A percentile compares a stretch with the other conserved stretches of the same genome.
These are phyloP conservation scores for Psilocybe cubensis DNA, from an alignment of 768 basidiomycete species.

Conservation along the genomic window DNA sequence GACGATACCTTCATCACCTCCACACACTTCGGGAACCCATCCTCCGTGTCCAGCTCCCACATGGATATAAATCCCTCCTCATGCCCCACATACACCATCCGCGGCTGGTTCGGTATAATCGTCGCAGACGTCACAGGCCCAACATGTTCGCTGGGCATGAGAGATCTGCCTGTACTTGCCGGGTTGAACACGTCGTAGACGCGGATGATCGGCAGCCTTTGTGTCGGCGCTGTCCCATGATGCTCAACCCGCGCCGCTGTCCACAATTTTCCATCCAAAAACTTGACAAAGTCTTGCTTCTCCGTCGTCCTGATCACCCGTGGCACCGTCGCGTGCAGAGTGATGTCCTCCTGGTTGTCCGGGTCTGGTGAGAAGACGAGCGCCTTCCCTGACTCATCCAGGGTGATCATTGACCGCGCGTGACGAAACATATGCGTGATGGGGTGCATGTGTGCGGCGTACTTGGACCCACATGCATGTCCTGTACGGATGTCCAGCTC, in stretches of 20 bases:
- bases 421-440: conserved; percentile 79
- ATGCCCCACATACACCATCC: conserved; percentile 82
- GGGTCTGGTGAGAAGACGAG: conserved; percentile 67
- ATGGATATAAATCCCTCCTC: conserved; percentile 88
- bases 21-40: conserved; percentile 64
- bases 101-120: conserved; percentile 67
- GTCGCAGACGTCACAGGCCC: conserved; percentile 87
- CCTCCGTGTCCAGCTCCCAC: conserved; percentile 65
- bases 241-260: conserved; percentile 65
- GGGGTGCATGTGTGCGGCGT: conserved; percentile 64
- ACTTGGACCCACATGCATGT: conserved; percentile 56
- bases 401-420: conserved; percentile 69
- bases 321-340: conserved; percentile 51
- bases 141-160: conserved; percentile 69
- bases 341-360: conserved; percentile 43
- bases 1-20: conserved; percentile 81
- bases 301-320: conserved; percentile 74
- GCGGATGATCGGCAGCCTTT: conserved; percentile 72
- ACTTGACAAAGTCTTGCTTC: conserved; percentile 77
- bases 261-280: conserved; percentile 84
- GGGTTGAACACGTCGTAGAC: conserved; percentile 78
- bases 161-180: conserved; percentile 53
- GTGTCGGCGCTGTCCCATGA: conserved; percentile 36
- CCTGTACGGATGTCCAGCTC: conserved; percentile 80
- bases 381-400: conserved; percentile 87